Evolutionary conservation across 768 basidiomycete species (phyloP), one percentile per base, ranked within the genome.

Genomic region (Amanita brunnescens): DNA sequence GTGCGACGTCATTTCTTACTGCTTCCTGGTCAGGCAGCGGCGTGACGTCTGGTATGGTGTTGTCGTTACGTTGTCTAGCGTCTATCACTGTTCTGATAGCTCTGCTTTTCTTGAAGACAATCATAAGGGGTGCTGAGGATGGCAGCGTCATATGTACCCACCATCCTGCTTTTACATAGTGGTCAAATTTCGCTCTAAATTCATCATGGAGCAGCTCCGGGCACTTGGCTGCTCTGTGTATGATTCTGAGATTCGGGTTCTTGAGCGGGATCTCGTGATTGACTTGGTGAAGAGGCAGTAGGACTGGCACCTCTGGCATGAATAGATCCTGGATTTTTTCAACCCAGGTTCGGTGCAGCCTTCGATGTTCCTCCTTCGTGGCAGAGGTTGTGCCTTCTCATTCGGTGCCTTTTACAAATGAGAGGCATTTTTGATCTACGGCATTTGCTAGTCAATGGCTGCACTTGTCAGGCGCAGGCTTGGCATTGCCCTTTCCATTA

Each of bases 11-110:
- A 26, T 24, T 23, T 20, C 41, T 23, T 4, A 43, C 21, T 5
- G n/a, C 23, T 26, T 43, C 41, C 23, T 43, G 41, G 6, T 43
- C 41, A 10, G 41, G 41, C 21, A 43, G 9, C 4, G n/a, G 73
- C 0, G 71, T 71, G 0, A 70, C 60, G 44, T 70, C 68, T 46
- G 70, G 65, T 0, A 66, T 16, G 0, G 69, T 77, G 53, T 77
- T 75, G 2, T 68, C 62, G 51, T 75, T 76, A 0, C 64, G 51
- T 40, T 70, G 60, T 5, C 67, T 45, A 2, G 54, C 57, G 49
- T 74, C 71, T 0, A 74, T 41, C 0, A 68, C 66, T 0, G 68
- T 72, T 0, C 70, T 44, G 6, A 75, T 47, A 10, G 44, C 51
- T 0, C 60, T 63, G 39, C 65, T 57, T 32, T 68, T 68, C 55